These are phyloP conservation scores for Filobasidium wieringae DNA, from an alignment of 768 basidiomycete species.

Conservation along the genomic window DNA sequence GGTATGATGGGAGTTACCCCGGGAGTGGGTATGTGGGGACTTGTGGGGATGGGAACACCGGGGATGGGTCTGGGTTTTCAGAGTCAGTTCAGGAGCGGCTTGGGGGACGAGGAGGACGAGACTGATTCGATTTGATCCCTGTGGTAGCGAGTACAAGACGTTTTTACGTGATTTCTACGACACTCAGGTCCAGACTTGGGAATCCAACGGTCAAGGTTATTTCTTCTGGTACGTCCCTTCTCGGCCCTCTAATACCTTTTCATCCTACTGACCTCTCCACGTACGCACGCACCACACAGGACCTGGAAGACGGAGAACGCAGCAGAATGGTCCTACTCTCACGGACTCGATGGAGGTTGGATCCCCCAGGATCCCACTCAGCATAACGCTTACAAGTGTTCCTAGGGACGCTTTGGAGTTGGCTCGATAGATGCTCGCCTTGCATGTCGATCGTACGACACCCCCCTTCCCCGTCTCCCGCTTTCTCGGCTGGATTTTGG, in stretches of 20 bases:
- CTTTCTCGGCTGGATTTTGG: too few relatives aligned
- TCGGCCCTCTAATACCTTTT: neutral
- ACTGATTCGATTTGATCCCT: neutral
- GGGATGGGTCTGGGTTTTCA: constrained; percentile 62
- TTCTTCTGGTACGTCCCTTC: constrained; percentile 29
- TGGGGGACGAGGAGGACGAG: neutral
- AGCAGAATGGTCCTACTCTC: constrained; percentile 83
- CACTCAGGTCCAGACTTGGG: constrained; percentile 48
- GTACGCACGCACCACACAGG: neutral
- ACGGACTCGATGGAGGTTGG: constrained; percentile 68
- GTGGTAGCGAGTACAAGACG: constrained; percentile 52
- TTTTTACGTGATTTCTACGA: constrained; percentile 76
- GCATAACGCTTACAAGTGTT: constrained; percentile 41
- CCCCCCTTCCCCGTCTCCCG: too few relatives aligned
- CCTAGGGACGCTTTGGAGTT: neutral
- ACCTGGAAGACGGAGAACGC: constrained; percentile 39
- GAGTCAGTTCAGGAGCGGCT: constrained; percentile 31
- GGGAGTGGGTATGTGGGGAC: constrained; percentile 15
- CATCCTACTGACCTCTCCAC: neutral
- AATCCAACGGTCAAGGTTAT: constrained; percentile 34
- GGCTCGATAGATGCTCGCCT: too few relatives aligned
- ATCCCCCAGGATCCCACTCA: constrained; percentile 56
- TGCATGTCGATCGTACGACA: too few relatives aligned
- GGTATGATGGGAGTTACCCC: constrained; percentile 35
- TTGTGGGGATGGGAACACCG: constrained; percentile 43